A percentile compares a stretch with the other conserved stretches of the same genome.
These are phyloP conservation scores for Echinochloa phyllopogon DNA, from an alignment of 176 grass and related monocot species.

Conservation along the genomic window DNA sequence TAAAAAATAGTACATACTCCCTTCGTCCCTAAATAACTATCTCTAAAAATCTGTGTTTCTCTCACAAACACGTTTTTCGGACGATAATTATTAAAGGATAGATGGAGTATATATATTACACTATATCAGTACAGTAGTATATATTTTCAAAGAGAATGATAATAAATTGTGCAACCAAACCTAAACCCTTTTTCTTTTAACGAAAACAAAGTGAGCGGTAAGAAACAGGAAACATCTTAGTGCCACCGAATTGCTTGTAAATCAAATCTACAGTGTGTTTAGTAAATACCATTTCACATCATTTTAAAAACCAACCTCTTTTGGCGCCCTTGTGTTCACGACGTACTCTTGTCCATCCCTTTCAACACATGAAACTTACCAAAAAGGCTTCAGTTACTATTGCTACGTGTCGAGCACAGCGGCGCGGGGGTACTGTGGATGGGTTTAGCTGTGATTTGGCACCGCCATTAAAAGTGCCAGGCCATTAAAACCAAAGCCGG, in stretches of 20 bases:
- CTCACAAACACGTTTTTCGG: too few species aligned
- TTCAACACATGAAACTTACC: not conserved
- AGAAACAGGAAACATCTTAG: not conserved
- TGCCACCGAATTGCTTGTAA: not conserved
- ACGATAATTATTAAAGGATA: too few species aligned
- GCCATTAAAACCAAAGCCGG: slow-evolving; percentile 6
- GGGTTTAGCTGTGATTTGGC: not conserved
- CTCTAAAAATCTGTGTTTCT: too few species aligned
- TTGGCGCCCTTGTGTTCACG: not conserved
- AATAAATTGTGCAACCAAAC: not conserved
- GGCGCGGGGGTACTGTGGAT: not conserved
- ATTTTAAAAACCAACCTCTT: not conserved
- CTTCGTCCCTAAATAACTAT: too few species aligned
- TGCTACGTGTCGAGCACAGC: not conserved
- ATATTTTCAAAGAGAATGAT: not conserved
- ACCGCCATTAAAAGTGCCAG: not conserved
- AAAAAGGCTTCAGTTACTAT: not conserved
- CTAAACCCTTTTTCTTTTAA: not conserved
- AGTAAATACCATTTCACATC: not conserved
- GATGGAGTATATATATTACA: too few species aligned
- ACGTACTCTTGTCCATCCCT: not conserved
- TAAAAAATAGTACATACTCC: not conserved
- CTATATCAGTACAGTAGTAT: too few species aligned
- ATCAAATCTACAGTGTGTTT: not conserved
- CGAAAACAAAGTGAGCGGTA: not conserved